Percentiles rank a stretch among this genome's conserved stretches.
phyloP scores from a whole-genome alignment of 495 filamentous ascomycete genomes.

The Sabuloglossum arenarium region DNA sequence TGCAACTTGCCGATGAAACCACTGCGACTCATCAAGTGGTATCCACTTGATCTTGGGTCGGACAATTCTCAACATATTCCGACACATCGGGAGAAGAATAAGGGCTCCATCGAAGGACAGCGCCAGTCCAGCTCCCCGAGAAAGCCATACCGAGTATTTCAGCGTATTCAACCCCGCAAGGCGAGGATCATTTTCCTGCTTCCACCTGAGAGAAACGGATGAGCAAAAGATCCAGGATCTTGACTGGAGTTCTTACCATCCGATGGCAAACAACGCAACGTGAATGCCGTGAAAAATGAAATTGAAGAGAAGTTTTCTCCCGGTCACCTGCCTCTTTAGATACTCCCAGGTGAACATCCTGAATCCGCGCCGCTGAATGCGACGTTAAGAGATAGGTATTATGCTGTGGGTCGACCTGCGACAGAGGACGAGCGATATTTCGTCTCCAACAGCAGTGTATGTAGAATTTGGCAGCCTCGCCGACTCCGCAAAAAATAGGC shows the following conservation, averaged over 20 bases:
- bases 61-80: constrained; percentile 64
- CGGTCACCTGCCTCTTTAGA: constrained; percentile 26
- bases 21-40: constrained; percentile 84
- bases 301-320: constrained; percentile 58
- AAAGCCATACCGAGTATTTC: constrained; percentile 82
- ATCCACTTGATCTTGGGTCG: constrained; percentile 76
- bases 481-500: no score
- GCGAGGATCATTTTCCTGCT: constrained; percentile 43
- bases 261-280: constrained; percentile 57
- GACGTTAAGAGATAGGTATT: background rate
- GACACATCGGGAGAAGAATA: constrained; percentile 86
- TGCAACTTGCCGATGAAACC: constrained; percentile 92
- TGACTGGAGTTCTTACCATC: constrained; percentile 41
- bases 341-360: background rate
- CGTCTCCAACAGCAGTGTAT: no score
- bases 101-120: constrained; percentile 67
- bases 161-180: constrained; percentile 65
- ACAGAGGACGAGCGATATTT: background rate
- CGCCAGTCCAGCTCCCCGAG: constrained; percentile 71
- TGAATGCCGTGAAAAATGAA: constrained; percentile 70
- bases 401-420: background rate
- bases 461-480: no score
- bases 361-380: background rate
- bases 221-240: background rate
- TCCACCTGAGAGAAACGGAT: constrained; percentile 33